Conservation (phyloP, 306 rosid genomes). For the Fragaria iinumae region DNA sequence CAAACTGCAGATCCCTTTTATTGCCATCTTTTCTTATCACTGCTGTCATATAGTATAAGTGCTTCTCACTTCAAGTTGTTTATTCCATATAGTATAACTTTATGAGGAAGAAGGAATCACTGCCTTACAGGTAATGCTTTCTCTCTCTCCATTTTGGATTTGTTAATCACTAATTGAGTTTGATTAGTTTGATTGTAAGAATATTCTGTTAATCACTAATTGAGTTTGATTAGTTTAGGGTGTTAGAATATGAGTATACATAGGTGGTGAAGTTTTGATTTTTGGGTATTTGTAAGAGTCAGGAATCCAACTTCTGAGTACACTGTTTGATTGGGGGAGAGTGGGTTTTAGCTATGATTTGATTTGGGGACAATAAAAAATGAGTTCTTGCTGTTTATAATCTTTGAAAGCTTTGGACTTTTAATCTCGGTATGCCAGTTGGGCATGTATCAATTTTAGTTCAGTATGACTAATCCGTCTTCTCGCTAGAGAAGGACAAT, state of each 20-base stretch:
- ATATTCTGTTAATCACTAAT: too few species aligned
- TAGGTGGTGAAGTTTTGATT: background rate
- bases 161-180: too few species aligned
- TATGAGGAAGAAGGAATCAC: conserved; percentile 71
- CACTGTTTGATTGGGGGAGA: background rate
- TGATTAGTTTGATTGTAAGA: too few species aligned
- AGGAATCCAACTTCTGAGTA: background rate
- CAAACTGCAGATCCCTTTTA: too few species aligned
- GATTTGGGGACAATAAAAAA: too few species aligned
- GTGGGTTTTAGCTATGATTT: background rate
- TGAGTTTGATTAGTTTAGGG: background rate
- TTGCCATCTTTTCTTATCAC: too few species aligned
- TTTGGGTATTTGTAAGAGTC: background rate
- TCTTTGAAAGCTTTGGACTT: background rate
- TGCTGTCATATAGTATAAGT: too few species aligned
- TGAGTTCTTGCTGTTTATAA: background rate
- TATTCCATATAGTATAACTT: too few species aligned
- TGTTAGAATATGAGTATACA: background rate
- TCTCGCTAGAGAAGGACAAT: background rate
- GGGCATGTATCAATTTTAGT: background rate
- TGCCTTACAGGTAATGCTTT: conserved; percentile 68
- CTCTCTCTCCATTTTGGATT: background rate
- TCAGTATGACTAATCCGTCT: background rate
- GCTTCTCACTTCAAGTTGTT: too few species aligned
- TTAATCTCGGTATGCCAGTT: too few species aligned